A percentile compares a stretch with the other conserved stretches of the same genome.
Evolutionary conservation across 805 yeast species (phyloP).

Genomic region (Candida broadrunensis): DNA sequence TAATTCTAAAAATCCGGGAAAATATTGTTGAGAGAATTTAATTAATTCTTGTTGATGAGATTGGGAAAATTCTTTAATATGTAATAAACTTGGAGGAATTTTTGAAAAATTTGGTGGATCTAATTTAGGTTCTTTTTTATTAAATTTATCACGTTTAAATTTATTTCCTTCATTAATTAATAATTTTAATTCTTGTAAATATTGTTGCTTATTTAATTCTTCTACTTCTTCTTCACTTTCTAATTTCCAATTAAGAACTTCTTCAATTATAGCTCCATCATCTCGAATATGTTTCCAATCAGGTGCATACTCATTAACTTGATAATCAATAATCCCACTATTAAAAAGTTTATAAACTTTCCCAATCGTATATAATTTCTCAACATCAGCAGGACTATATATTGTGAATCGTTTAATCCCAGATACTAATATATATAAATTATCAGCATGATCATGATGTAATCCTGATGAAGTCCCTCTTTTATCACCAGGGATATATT

Average conservation of each 20-base stretch:
- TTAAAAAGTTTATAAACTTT: conserved; percentile 46
- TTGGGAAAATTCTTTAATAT: conserved; percentile 50
- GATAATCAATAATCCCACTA: conserved; percentile 70
- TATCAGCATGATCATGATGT: conserved; percentile 82
- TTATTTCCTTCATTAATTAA: conserved; percentile 7
- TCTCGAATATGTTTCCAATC: conserved; percentile 60
- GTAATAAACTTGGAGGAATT: conserved; percentile 63
- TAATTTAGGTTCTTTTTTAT: conserved; percentile 3
- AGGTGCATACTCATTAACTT: conserved; percentile 51
- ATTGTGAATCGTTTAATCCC: conserved; percentile 69
- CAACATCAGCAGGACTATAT: conserved; percentile 61
- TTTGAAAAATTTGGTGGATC: conserved; percentile 66
- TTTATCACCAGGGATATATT: conserved; percentile 47
- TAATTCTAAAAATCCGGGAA: conserved; percentile 47
- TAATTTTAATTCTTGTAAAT: conserved; percentile 5
- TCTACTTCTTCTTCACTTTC: conserved; percentile 13
- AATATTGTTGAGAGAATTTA: conserved; percentile 37
- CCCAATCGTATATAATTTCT: conserved; percentile 62
- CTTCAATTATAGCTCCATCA: conserved; percentile 59
- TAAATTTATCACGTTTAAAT: too few species aligned
- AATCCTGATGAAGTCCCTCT: conserved; percentile 65
- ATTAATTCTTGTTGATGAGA: conserved; percentile 22
- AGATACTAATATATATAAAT: conserved; percentile 57
- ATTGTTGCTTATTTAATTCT: conserved; percentile 19
- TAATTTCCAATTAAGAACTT: conserved; percentile 44